A percentile compares a stretch with the other conserved stretches of the same genome.
Evolutionary conservation across 768 basidiomycete species (phyloP).

Genomic region (Tricholoma hemisulphureum): DNA sequence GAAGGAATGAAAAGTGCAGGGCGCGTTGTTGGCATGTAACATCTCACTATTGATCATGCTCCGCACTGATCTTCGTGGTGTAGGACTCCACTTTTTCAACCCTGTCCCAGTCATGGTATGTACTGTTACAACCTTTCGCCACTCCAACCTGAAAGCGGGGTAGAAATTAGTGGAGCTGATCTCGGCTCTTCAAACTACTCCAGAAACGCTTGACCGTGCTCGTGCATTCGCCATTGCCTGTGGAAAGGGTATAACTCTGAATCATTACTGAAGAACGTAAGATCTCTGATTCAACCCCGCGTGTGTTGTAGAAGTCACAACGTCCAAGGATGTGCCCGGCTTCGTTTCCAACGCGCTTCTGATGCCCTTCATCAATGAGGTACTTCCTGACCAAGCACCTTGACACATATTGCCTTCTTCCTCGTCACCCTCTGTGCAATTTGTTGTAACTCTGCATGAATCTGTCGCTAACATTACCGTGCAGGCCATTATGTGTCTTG

Average conservation of each 20-base stretch:
- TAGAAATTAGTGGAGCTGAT: slow-evolving; percentile 96
- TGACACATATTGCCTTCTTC: background rate
- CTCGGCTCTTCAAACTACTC: slow-evolving; percentile 86
- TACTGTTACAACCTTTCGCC: background rate
- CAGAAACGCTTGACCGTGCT: slow-evolving; percentile 71
- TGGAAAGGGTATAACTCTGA: slow-evolving; percentile 70
- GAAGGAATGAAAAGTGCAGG: slow-evolving; percentile 63
- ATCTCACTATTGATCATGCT: background rate
- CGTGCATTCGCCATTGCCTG: slow-evolving; percentile 83
- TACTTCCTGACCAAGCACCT: slow-evolving; percentile 23
- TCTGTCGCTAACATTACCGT: slow-evolving; percentile 3
- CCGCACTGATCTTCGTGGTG: background rate
- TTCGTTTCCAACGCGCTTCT: slow-evolving; percentile 93
- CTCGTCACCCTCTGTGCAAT: background rate
- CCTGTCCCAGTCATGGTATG: slow-evolving; percentile 94
- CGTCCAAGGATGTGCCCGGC: slow-evolving; percentile 89
- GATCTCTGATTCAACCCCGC: background rate
- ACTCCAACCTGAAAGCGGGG: background rate
- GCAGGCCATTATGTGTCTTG: slow-evolving; percentile 88
- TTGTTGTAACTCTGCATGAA: background rate
- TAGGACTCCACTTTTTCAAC: slow-evolving; percentile 93
- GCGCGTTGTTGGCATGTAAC: slow-evolving; percentile 73
- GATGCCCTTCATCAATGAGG: slow-evolving; percentile 98
- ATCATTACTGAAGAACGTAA: background rate
- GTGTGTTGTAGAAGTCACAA: slow-evolving; percentile 71